Evolutionary conservation across 2,329 filamentous ascomycete genomes (phyloP).

Genomic region (Pestalotiopsis sp.): DNA sequence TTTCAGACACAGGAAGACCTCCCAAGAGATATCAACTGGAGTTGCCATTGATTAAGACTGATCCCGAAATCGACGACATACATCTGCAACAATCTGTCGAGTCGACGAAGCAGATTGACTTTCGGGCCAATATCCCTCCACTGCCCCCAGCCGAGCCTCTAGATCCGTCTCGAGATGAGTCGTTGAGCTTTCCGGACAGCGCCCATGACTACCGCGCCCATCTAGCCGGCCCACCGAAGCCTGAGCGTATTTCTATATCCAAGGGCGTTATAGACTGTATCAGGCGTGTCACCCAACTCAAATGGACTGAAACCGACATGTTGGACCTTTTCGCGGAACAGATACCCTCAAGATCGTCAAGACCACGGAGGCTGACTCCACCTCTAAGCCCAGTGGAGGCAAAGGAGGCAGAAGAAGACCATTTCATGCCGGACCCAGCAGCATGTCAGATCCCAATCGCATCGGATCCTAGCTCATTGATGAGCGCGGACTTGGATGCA

Average conservation of each 20-base stretch:
- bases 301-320: slow-evolving; percentile 20
- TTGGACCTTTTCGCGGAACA: slow-evolving; percentile 16
- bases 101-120: slow-evolving; percentile 13
- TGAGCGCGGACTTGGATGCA: slow-evolving; percentile 27
- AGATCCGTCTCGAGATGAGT: slow-evolving; percentile 25
- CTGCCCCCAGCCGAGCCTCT: slow-evolving; percentile 26
- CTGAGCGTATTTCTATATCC: slow-evolving; percentile 26
- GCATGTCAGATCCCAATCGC: slow-evolving; percentile 27
- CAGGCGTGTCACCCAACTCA: slow-evolving; percentile 18
- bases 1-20: slow-evolving; percentile 13
- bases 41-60: slow-evolving; percentile 24
- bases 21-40: slow-evolving; percentile 27
- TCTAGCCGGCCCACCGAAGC: slow-evolving; percentile 11
- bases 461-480: slow-evolving; percentile 28
- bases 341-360: slow-evolving; percentile 19
- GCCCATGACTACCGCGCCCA: slow-evolving; percentile 18
- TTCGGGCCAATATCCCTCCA: slow-evolving; percentile 16
- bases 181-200: slow-evolving; percentile 25
- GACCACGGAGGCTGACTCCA: slow-evolving; percentile 26
- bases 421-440: slow-evolving; percentile 26
- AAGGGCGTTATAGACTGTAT: slow-evolving; percentile 24
- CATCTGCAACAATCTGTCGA: slow-evolving; percentile 22
- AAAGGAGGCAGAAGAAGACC: slow-evolving; percentile 13
- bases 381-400: slow-evolving; percentile 25
- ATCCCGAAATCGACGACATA: slow-evolving; percentile 30